Evolutionary conservation across 2,329 filamentous ascomycete genomes (phyloP).

Genomic region (Verruconis gallopava): DNA sequence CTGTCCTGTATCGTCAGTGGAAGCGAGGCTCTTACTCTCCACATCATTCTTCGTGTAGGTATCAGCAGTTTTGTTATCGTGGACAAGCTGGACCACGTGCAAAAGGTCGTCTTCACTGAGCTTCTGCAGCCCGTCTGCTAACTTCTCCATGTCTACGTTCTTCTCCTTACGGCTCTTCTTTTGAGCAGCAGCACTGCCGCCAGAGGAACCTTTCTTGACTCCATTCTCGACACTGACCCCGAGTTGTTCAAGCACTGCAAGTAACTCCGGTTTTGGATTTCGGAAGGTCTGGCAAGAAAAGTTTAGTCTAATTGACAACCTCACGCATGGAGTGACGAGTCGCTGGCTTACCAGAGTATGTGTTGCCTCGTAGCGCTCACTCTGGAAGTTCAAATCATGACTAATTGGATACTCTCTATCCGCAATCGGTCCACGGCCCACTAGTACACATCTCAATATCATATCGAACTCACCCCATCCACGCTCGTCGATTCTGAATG

Average conservation of each 20-base stretch:
- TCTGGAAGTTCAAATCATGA: conserved; percentile 87
- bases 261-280: conserved; percentile 79
- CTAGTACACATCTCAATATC: conserved; percentile 66
- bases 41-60: conserved; percentile 97
- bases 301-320: too few species aligned
- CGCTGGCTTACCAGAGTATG: conserved; percentile 51
- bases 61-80: conserved; percentile 87
- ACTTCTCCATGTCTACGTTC: conserved; percentile 81
- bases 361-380: conserved; percentile 67
- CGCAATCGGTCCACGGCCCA: conserved; percentile 75
- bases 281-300: conserved; percentile 61
- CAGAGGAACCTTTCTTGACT: conserved; percentile 49
- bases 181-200: conserved; percentile 45
- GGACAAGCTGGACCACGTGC: conserved; percentile 93
- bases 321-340: too few species aligned
- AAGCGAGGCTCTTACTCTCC: conserved; percentile 74
- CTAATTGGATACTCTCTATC: conserved; percentile 57
- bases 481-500: conserved; percentile 83
- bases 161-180: conserved; percentile 62
- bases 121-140: conserved; percentile 81
- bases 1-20: too few species aligned
- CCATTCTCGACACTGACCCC: conserved; percentile 54
- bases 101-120: conserved; percentile 86
- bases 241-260: conserved; percentile 67
- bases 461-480: conserved; percentile 99